These are phyloP conservation scores for Venturia effusa DNA, from an alignment of 2,329 filamentous ascomycete species.

Conservation along the genomic window DNA sequence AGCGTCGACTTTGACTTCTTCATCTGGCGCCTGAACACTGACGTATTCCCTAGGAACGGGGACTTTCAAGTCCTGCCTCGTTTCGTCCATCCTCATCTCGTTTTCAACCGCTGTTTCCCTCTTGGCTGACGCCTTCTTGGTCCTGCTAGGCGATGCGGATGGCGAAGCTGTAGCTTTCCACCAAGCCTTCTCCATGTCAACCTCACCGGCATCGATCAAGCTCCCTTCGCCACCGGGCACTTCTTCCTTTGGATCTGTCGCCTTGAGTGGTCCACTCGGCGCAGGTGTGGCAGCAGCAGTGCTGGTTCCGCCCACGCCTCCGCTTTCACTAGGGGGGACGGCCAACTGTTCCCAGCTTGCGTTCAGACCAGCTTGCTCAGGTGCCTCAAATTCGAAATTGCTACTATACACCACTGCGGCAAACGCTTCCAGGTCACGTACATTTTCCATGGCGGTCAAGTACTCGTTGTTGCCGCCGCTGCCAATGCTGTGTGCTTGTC, in stretches of 20 bases:
- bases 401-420: slow-evolving; percentile 80
- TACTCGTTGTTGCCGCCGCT: slow-evolving; percentile 42
- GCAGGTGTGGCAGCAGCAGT: slow-evolving; percentile 2
- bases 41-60: not conserved
- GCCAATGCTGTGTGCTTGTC: slow-evolving; percentile 83
- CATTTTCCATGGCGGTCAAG: slow-evolving; percentile 58
- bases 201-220: slow-evolving; percentile 2
- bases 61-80: not conserved
- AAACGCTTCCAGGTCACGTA: slow-evolving; percentile 69
- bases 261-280: not conserved
- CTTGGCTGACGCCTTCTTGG: not conserved
- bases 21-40: not conserved
- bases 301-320: not conserved
- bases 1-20: not conserved
- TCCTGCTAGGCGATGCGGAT: not conserved
- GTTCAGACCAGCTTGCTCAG: slow-evolving; percentile 1
- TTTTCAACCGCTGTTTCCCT: not conserved
- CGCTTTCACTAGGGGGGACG: not conserved
- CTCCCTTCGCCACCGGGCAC: slow-evolving; percentile 5
- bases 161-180: slow-evolving; percentile 2
- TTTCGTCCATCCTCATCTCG: not conserved
- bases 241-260: not conserved
- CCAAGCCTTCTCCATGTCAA: slow-evolving; percentile 11
- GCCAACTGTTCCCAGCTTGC: not conserved
- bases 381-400: slow-evolving; percentile 52